Evolutionary conservation across 768 basidiomycete species (phyloP), one percentile per base, ranked within the genome.

Genomic region (Leccinellum albellum): DNA sequence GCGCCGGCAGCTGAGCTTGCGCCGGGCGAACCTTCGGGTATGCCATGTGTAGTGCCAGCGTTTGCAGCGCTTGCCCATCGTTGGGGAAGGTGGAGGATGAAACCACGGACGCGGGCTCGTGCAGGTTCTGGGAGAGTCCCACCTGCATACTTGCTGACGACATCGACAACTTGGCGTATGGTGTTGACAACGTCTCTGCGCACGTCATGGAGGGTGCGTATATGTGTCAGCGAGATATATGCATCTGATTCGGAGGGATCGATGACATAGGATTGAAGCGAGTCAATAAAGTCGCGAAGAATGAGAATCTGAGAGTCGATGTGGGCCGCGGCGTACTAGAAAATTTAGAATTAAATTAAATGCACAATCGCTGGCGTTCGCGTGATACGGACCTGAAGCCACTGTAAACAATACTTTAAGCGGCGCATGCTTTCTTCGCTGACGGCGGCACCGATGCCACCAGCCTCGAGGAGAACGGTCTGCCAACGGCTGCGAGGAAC

Each of bases 381-480:
- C 9, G 35, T 37, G 35, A 37, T 37, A 76, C 82, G 23, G 26
- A 91, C 91, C 78, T 90, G 87, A 17, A 96, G 76, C 91, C 92
- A 95, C 56, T 91, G 84, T 28, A 96, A 69, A 72, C 90, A 93
- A 67, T 94, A 95, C 68, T 86, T 85, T 40, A 96, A 72, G 53
- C 89, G 78, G 54, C 89, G 78, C 88, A 96, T 89, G 65, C 87
- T 93, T 71, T 95, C 94, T 60, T 94, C 92, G 70, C 91, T 93
- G 31, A 95, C 77, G 8, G 94, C 93, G 0, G 90, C 91, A 56
- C 91, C 83, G 32, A 96, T 77, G 0, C 93, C 93, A 14, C 93
- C 91, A 2, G 91, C 93, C 72, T 95, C 93, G 23, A 88, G 77
- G 40, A 95, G 74, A 26, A 94, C 81, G 0, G 88, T 82, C 63